Conservation (phyloP, 805 yeast genomes). For the Candida tammaniensis region DNA sequence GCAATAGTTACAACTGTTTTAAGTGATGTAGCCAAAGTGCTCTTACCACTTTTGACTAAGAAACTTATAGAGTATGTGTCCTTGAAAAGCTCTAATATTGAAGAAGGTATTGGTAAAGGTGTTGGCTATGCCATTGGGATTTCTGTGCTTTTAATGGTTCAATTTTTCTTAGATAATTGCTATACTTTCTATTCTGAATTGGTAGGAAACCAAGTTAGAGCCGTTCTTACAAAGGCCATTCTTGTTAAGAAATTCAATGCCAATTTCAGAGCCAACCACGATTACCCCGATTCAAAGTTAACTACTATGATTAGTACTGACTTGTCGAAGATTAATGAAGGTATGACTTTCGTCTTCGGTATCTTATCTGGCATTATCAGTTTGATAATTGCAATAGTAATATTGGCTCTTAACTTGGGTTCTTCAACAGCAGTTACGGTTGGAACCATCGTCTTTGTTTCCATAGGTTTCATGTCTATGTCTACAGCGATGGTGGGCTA, state of each 20-base stretch:
- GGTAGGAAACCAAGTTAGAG: conserved; percentile 66
- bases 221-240: conserved; percentile 66
- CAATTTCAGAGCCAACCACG: conserved; percentile 52
- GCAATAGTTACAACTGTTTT: neutral
- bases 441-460: conserved; percentile 59
- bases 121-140: conserved; percentile 39
- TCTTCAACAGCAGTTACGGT: conserved; percentile 49
- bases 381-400: conserved; percentile 59
- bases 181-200: conserved; percentile 48
- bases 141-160: conserved; percentile 21
- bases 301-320: conserved; percentile 81
- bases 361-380: conserved; percentile 61
- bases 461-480: conserved; percentile 44
- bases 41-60: neutral
- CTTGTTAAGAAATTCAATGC: conserved; percentile 64
- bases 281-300: conserved; percentile 64
- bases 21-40: neutral
- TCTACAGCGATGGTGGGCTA: conserved; percentile 43
- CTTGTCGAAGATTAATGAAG: conserved; percentile 72
- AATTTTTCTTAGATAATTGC: conserved; percentile 41
- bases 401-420: conserved; percentile 67
- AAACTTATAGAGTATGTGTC: conserved; percentile 9
- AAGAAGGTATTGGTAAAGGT: conserved; percentile 26
- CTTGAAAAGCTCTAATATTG: conserved; percentile 22
- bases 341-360: conserved; percentile 60